These are phyloP conservation scores for Nepenthes gracilis DNA, from an alignment of 148 eudicot genomes.

Conservation along the genomic window DNA sequence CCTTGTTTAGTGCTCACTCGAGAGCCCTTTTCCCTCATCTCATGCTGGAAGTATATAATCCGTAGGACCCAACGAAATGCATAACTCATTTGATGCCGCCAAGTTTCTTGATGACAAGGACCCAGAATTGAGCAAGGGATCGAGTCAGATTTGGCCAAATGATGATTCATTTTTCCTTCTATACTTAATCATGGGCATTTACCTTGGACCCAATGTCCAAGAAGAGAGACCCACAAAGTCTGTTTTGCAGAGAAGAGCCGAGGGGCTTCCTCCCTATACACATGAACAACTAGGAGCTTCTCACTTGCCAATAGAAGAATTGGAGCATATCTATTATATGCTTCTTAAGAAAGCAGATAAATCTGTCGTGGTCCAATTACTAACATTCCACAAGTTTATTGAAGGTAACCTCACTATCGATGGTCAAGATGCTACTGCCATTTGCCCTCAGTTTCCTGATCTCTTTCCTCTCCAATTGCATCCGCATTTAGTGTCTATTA, in stretches of 20 bases:
- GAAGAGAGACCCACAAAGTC: slow-evolving; percentile 41
- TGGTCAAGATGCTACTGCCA: slow-evolving; percentile 4
- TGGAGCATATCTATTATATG: slow-evolving; percentile 57
- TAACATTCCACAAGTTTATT: slow-evolving; percentile 39
- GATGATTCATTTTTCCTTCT: slow-evolving; percentile 66
- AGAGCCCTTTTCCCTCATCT: no score
- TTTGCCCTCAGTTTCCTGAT: slow-evolving; percentile 52
- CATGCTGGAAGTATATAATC: no score
- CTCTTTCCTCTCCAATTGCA: slow-evolving; percentile 68
- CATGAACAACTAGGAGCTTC: slow-evolving; percentile 44
- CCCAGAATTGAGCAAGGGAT: neutral
- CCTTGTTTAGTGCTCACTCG: no score
- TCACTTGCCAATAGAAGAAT: slow-evolving; percentile 35
- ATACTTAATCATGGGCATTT: slow-evolving; percentile 64
- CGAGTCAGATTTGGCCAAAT: slow-evolving; percentile 14
- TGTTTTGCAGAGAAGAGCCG: slow-evolving; percentile 46
- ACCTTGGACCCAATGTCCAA: slow-evolving; percentile 64
- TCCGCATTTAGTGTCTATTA: slow-evolving; percentile 24
- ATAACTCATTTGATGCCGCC: neutral
- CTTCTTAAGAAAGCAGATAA: slow-evolving; percentile 56
- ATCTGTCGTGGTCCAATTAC: slow-evolving; percentile 35
- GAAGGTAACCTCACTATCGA: slow-evolving; percentile 41
- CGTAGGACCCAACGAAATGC: no score
- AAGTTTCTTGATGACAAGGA: neutral
- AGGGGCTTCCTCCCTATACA: slow-evolving; percentile 48